Evolutionary conservation across 768 basidiomycete genomes (phyloP).

Genomic region (Tulasnella sp.): DNA sequence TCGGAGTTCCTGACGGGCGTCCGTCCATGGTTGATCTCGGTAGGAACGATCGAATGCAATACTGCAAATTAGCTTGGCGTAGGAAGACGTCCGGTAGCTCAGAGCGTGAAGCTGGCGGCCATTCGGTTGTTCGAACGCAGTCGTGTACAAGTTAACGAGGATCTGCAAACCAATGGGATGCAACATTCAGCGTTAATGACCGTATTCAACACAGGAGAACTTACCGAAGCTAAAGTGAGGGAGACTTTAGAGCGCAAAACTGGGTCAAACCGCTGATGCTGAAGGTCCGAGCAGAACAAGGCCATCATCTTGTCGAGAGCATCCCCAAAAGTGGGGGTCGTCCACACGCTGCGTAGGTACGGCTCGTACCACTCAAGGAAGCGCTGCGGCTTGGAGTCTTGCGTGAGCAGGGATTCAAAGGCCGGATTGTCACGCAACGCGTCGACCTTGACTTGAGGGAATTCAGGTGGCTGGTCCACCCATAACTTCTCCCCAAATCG

Average conservation of each 20-base stretch:
- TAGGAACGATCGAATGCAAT: constrained; percentile 47
- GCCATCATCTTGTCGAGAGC: constrained; percentile 68
- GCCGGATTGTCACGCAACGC: constrained; percentile 71
- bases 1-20: constrained; percentile 44
- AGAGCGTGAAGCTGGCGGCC: constrained; percentile 11
- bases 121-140: constrained; percentile 10
- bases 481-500: constrained; percentile 59
- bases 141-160: constrained; percentile 20
- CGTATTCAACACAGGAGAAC: constrained; percentile 35
- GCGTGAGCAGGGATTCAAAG: constrained; percentile 36
- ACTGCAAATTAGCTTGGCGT: neutral
- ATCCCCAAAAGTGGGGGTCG: constrained; percentile 51
- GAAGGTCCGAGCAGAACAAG: constrained; percentile 75
- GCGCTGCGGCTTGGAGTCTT: constrained; percentile 37
- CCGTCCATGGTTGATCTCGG: constrained; percentile 44
- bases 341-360: constrained; percentile 56
- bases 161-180: neutral
- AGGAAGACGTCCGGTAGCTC: neutral
- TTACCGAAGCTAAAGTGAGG: constrained; percentile 58
- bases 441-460: constrained; percentile 75
- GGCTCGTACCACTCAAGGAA: constrained; percentile 63
- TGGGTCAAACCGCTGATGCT: constrained; percentile 65
- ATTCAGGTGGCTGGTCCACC: constrained; percentile 65
- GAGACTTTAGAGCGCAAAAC: constrained; percentile 58
- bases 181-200: neutral